Conservation (phyloP, 2,329 filamentous ascomycete genomes). For the Cladosporium sp. region DNA sequence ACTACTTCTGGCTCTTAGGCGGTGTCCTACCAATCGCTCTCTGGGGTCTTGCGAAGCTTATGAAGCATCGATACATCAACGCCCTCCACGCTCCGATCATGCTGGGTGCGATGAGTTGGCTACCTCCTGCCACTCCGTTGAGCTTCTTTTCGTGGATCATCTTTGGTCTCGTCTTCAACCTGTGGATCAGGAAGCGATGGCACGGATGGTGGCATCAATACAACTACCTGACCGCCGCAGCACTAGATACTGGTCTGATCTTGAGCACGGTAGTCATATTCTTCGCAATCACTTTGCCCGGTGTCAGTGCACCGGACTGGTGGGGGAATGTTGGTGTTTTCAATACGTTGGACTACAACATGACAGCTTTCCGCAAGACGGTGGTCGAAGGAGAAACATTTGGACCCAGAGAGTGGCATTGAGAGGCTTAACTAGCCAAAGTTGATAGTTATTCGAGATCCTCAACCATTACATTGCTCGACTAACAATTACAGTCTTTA, state of each 20-base stretch:
- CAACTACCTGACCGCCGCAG: slow-evolving; percentile 82
- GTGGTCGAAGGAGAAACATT: slow-evolving; percentile 63
- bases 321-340: slow-evolving; percentile 73
- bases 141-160: slow-evolving; percentile 87
- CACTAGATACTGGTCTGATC: slow-evolving; percentile 75
- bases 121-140: slow-evolving; percentile 73
- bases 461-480: no score
- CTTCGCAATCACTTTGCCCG: slow-evolving; percentile 80
- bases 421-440: neutral
- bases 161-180: slow-evolving; percentile 81
- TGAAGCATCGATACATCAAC: slow-evolving; percentile 17
- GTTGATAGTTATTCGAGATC: no score
- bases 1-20: slow-evolving; percentile 79
- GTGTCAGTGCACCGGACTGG: slow-evolving; percentile 71
- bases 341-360: slow-evolving; percentile 23
- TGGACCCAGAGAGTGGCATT: slow-evolving; percentile 47
- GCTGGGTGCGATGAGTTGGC: slow-evolving; percentile 79
- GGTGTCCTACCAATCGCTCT: slow-evolving; percentile 69
- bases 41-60: slow-evolving; percentile 55
- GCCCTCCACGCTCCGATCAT: slow-evolving; percentile 57
- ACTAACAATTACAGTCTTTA: no score
- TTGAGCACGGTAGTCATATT: slow-evolving; percentile 81
- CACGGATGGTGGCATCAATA: slow-evolving; percentile 85
- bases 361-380: slow-evolving; percentile 29
- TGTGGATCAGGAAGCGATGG: slow-evolving; percentile 64